Evolutionary conservation across 805 yeast species (phyloP).

Genomic region (Spathaspora sp.): DNA sequence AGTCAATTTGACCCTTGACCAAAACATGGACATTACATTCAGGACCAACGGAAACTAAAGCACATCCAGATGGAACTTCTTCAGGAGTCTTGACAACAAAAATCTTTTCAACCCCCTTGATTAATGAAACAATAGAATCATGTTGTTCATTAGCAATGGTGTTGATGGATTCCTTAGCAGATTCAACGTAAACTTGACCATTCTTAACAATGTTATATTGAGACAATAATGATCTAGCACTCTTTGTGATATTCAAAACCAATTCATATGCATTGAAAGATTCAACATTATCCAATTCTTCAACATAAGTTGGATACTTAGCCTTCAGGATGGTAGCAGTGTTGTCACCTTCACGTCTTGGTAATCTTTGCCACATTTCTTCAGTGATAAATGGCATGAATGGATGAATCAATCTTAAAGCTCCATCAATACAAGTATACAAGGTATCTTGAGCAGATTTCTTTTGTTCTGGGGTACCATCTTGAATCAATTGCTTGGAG

Average conservation of each 20-base stretch:
- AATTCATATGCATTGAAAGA: slow-evolving; percentile 78
- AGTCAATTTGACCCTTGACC: slow-evolving; percentile 92
- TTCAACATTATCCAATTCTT: slow-evolving; percentile 57
- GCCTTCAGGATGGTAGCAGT: slow-evolving; percentile 76
- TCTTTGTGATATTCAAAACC: slow-evolving; percentile 81
- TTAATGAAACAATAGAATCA: slow-evolving; percentile 84
- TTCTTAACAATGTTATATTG: slow-evolving; percentile 87
- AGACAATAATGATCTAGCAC: slow-evolving; percentile 86
- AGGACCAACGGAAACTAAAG: slow-evolving; percentile 75
- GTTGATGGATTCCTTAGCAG: slow-evolving; percentile 38
- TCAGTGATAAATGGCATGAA: slow-evolving; percentile 97
- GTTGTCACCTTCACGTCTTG: slow-evolving; percentile 72
- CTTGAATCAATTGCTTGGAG: slow-evolving; percentile 87
- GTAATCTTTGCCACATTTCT: slow-evolving; percentile 98
- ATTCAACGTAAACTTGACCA: slow-evolving; percentile 79
- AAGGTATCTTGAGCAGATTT: slow-evolving; percentile 91
- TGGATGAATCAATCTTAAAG: slow-evolving; percentile 90
- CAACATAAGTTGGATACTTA: slow-evolving; percentile 64
- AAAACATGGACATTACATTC: slow-evolving; percentile 82
- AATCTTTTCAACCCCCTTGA: slow-evolving; percentile 82
- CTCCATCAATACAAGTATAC: slow-evolving; percentile 89
- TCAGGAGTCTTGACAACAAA: slow-evolving; percentile 52
- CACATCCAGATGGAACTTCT: slow-evolving; percentile 86
- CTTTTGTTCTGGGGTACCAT: slow-evolving; percentile 82
- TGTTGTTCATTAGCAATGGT: slow-evolving; percentile 65